These are phyloP conservation scores for Chrysosporium queenslandicum DNA, from an alignment of 2,329 filamentous ascomycete genomes.

Conservation along the genomic window DNA sequence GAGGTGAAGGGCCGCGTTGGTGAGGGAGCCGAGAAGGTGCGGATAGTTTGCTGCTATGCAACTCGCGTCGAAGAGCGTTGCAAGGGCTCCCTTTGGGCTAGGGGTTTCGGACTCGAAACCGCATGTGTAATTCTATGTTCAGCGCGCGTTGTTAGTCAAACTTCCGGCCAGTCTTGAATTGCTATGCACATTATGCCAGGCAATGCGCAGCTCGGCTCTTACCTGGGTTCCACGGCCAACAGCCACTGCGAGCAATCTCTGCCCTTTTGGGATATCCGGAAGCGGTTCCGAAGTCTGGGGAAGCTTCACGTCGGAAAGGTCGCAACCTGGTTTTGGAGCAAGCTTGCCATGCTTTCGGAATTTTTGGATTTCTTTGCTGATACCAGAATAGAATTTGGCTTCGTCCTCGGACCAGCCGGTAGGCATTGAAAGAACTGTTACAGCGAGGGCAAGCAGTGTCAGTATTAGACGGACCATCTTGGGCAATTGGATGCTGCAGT, in stretches of 20 bases:
- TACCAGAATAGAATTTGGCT: conserved; percentile 32
- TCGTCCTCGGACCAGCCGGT: conserved; percentile 35
- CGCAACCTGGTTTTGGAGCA: conserved; percentile 23
- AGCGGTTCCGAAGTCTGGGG: conserved; percentile 49
- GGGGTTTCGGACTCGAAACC: conserved; percentile 54
- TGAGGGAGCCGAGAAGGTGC: conserved; percentile 54
- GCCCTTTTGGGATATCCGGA: conserved; percentile 49
- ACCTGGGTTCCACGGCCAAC: conserved; percentile 68
- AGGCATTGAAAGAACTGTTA: conserved; percentile 28
- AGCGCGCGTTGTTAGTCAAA: background rate
- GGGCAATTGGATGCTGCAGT: background rate
- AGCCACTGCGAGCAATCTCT: conserved; percentile 64
- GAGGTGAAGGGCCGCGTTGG: conserved; percentile 51
- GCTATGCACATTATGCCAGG: no score
- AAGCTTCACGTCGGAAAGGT: conserved; percentile 28
- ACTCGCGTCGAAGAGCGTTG: conserved; percentile 77
- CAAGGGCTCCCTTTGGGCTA: conserved; percentile 59
- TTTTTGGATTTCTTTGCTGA: conserved; percentile 32
- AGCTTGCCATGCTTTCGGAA: conserved; percentile 17
- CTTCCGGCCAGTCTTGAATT: background rate
- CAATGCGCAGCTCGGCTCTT: no score
- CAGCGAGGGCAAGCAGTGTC: conserved; percentile 25
- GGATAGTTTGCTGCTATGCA: conserved; percentile 65
- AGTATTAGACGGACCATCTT: conserved; percentile 22
- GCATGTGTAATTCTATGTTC: conserved; percentile 76